Base-by-base conservation (phyloP, 2,329 filamentous ascomycete genomes). In the Paecilomyces niveus region DNA sequence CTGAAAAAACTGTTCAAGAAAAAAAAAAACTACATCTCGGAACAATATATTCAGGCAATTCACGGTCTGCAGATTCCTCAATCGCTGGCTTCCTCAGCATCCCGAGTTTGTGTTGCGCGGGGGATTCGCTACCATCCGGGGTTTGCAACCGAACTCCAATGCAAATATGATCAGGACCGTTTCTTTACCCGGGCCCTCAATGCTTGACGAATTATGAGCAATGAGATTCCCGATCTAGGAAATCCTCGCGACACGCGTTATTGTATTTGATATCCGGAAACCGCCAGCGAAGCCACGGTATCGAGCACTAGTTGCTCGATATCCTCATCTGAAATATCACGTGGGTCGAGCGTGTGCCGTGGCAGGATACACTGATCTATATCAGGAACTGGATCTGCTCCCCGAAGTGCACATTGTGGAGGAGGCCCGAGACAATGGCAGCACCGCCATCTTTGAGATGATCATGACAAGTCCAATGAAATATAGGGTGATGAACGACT, bases 321-420 rank as follows among this genome's bases (percentile, higher is more conserved):
- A 61, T 39, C 62, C 61, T 55, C 39, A 54, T 9, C 69, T 76
- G 71, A 51, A 60, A 3, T 78, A 78, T 57, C 68, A 76, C 11
- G 69, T 76, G 15, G 74, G 69, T 5, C 68, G 75, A 2, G 72
- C 75, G 0, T 78, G 76, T 60, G 76, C 76, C 6, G 73, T 69
- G 0, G 77, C 69, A 1, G 73, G 74, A 1, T 76, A 76, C 51
- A 57, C 54, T 5, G 60, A 65, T 7, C 65, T 79, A 1, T 78
- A 74, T 57, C 32, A 60, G 0, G 72, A 76, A 56, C 68, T 78
- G 2, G 61, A 73, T 54, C 57, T 76, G 7, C 64, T 78, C 1
- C 74, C 76, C 1, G 75, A 78, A 32, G 66, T 71, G 5, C 66
- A 68, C 33, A 70, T 78, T 29, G 75, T 75, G 0, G 76, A 77